phyloP scores from a whole-genome alignment of 2,329 filamentous ascomycete genomes.

The Monosporascus sp. region DNA sequence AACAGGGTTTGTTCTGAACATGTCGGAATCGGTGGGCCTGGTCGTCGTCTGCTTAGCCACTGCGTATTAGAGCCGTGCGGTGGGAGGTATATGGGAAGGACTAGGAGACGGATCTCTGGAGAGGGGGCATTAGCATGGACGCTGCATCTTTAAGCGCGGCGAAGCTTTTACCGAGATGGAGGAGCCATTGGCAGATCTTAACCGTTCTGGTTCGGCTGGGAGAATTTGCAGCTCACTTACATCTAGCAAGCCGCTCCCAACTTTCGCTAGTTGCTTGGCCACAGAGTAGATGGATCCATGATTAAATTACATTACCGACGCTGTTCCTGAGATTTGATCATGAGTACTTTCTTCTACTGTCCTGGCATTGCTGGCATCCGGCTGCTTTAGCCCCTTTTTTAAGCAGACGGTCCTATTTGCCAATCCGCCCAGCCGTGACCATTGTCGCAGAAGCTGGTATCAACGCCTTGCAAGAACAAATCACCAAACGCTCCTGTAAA shows the following conservation, averaged over 20 bases:
- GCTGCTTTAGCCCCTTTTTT: no score
- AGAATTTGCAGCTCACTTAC: slow-evolving; percentile 18
- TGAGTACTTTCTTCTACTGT: no score
- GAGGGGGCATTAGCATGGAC: slow-evolving; percentile 29
- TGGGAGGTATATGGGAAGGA: slow-evolving; percentile 34
- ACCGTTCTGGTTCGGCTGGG: slow-evolving; percentile 27
- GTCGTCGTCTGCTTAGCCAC: slow-evolving; percentile 33
- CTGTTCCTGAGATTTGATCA: no score
- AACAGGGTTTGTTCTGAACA: slow-evolving; percentile 28
- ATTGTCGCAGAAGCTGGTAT: no score
- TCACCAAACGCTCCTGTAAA: no score
- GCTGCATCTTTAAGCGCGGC: slow-evolving; percentile 29
- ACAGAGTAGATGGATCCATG: no score
- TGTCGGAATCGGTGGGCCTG: slow-evolving; percentile 27
- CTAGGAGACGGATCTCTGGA: slow-evolving; percentile 4
- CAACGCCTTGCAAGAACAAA: no score
- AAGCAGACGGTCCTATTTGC: no score
- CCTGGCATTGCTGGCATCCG: no score
- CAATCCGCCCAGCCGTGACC: background rate
- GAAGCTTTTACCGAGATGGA: slow-evolving; percentile 32
- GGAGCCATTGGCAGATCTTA: slow-evolving; percentile 17
- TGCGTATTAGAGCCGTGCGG: slow-evolving; percentile 24
- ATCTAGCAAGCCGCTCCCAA: slow-evolving; percentile 27
- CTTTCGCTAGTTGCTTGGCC: slow-evolving; percentile 5
- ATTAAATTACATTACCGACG: no score